phyloP scores from a whole-genome alignment of 2,329 filamentous ascomycete genomes.

The Aureobasidium sp. region DNA sequence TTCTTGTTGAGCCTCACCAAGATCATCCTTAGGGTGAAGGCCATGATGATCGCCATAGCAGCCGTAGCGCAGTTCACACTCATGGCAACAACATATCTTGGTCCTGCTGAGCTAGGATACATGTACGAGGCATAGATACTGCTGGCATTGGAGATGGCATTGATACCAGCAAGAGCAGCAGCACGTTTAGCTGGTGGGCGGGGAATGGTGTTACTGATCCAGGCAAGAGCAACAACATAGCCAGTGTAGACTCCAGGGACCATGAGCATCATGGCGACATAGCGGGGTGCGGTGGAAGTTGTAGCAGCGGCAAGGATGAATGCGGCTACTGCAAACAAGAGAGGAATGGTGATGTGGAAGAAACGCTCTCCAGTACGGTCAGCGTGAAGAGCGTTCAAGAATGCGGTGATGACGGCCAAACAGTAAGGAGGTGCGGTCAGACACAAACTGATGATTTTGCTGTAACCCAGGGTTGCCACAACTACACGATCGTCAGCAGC shows the following conservation, averaged over 20 bases:
- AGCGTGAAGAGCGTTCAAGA: conserved; percentile 33
- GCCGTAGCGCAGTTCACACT: conserved; percentile 61
- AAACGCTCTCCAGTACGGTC: conserved; percentile 36
- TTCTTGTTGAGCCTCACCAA: conserved; percentile 62
- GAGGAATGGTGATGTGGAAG: conserved; percentile 31
- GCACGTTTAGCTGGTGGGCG: conserved; percentile 50
- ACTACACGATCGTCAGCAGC: conserved; percentile 14
- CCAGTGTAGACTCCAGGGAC: conserved; percentile 47
- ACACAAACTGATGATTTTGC: conserved; percentile 27
- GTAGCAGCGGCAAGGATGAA: conserved; percentile 29
- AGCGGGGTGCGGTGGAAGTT: conserved; percentile 25
- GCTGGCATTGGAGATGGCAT: conserved; percentile 47
- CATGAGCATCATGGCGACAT: conserved; percentile 32
- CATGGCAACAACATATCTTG: conserved; percentile 47
- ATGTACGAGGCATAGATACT: conserved; percentile 49
- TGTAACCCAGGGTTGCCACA: conserved; percentile 30
- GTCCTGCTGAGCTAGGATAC: conserved; percentile 32
- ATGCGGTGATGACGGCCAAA: conserved; percentile 29
- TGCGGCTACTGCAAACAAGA: conserved; percentile 25
- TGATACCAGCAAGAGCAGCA: conserved; percentile 50
- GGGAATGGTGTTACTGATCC: conserved; percentile 47
- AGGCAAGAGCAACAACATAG: conserved; percentile 55
- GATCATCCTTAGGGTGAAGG: conserved; percentile 56
- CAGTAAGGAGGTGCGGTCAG: conserved; percentile 32
- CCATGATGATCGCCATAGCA: conserved; percentile 56